Evolutionary conservation across 2,329 filamentous ascomycete genomes (phyloP), one percentile per base, ranked within the genome.

Genomic region (Ceratocystiopsis sp.): DNA sequence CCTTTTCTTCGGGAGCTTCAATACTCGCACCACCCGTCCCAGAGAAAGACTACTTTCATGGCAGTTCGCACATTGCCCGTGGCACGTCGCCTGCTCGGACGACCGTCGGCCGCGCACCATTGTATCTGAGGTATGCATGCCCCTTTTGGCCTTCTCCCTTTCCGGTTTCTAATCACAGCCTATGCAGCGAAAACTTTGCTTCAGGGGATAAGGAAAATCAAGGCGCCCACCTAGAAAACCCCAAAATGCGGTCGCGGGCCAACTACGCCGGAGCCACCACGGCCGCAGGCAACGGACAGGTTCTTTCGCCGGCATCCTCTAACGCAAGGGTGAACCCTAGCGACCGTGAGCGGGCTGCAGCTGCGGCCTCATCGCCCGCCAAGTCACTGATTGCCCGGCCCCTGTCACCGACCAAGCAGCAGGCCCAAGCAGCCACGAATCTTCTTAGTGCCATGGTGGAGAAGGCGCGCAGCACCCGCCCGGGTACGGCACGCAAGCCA

Each of bases 281-380:
- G 13, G 38, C 34, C 21, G 32, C 43, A 8, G 42, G 46, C 25
- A 59, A 73, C 48, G 62, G 68, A 41, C 69, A 80, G 57, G 71
- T 93, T 35, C 67, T 93, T 3, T 93, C 86, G 2, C 85, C 85
- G 2, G 80, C 83, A 42, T 87, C 84, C 0, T 79, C 80, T 46
- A 93, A 93, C 55, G 81, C 82, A 7, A 76, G 83, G 42, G 69
- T 81, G 15, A 64, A 73, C 18, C 73, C 73, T 17, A 71, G 75
- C 40, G 63, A 58, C 50, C 58, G 65, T 4, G 48, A 50, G 4
- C 46, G 38, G 18, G 35, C 41, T 15, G 41, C 38, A 6, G 16
- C 44, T 18, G 58, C 57, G 10, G 61, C 64, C 8, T 53, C 55
- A 2, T 72, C 74, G n/a, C 69, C 73, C 14, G 59, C 62, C 19